A percentile compares a stretch with the other conserved stretches of the same genome.
Conservation (phyloP, 208 protist species). For the Phytomonas francai region DNA sequence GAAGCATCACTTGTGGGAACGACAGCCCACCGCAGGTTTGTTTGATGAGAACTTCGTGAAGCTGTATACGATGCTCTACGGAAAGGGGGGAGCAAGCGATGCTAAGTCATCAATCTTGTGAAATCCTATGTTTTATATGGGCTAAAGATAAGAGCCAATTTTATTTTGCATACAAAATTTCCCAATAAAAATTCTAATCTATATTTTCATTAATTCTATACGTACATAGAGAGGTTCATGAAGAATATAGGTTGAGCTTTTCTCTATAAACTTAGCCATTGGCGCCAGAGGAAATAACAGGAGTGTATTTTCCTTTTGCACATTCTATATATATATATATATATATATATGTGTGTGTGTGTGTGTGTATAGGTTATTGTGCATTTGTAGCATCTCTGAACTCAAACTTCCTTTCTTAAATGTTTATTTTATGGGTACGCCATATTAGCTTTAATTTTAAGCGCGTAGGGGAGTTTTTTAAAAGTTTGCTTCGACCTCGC, state of each 20-base stretch:
- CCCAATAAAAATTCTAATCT: background rate
- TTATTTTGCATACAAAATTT: background rate
- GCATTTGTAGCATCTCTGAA: too few species aligned
- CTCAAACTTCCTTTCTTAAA: too few species aligned
- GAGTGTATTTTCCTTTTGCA: too few species aligned
- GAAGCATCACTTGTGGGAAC: constrained; percentile 30
- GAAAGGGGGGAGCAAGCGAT: constrained; percentile 24
- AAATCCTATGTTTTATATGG: constrained; percentile 22
- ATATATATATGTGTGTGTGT: too few species aligned
- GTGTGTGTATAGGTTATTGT: too few species aligned
- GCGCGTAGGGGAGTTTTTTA: background rate
- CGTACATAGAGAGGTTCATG: too few species aligned
- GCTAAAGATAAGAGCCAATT: background rate
- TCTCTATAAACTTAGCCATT: too few species aligned
- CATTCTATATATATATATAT: too few species aligned
- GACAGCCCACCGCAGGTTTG: constrained; percentile 27
- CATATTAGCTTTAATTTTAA: background rate
- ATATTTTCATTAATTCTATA: constrained; percentile 5
- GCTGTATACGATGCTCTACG: constrained; percentile 27
- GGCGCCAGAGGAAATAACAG: too few species aligned
- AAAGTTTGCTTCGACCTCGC: background rate
- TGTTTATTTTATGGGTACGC: too few species aligned
- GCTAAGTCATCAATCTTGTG: constrained; percentile 8
- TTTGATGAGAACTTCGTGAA: constrained; percentile 75
- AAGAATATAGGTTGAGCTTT: too few species aligned